phyloP scores from a whole-genome alignment of 2,329 filamentous ascomycete species.

The Cladophialophora chaetospira region DNA sequence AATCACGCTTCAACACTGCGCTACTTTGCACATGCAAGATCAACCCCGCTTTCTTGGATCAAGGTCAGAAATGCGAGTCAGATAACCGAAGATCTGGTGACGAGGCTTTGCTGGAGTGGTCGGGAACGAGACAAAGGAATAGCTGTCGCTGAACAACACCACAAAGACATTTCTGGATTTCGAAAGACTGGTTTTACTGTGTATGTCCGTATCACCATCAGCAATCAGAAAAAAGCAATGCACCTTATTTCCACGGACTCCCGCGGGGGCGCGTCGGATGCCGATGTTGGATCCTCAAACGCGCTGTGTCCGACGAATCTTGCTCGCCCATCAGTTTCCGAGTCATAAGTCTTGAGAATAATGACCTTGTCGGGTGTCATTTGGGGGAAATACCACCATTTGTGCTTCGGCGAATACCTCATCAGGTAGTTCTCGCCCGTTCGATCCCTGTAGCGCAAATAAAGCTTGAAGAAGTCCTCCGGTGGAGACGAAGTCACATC shows the following conservation, averaged over 20 bases:
- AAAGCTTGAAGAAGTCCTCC: conserved; percentile 47
- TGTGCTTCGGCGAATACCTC: conserved; percentile 38
- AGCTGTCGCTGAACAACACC: no score
- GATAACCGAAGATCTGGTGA: background rate
- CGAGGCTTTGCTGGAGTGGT: no score
- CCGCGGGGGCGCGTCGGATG: conserved; percentile 37
- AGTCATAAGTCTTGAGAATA: conserved; percentile 45
- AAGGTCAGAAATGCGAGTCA: background rate
- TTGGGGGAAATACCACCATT: conserved; percentile 46
- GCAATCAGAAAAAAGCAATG: conserved; percentile 46
- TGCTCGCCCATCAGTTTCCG: conserved; percentile 37
- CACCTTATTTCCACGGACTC: conserved; percentile 47
- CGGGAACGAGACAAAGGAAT: no score
- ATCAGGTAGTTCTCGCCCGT: conserved; percentile 47
- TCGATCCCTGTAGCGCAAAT: conserved; percentile 43
- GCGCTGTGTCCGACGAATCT: conserved; percentile 44
- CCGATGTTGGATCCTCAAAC: conserved; percentile 42
- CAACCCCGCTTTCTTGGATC: background rate
- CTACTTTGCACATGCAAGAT: background rate
- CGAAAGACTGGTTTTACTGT: no score
- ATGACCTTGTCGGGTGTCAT: conserved; percentile 43
- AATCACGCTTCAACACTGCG: background rate
- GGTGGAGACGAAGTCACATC: conserved; percentile 41
- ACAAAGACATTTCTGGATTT: no score
- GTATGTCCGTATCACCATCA: no score